Percentiles rank a stretch among this genome's conserved stretches.
Evolutionary conservation across 768 basidiomycete species (phyloP).

Genomic region (Hirschioporus abietinus): DNA sequence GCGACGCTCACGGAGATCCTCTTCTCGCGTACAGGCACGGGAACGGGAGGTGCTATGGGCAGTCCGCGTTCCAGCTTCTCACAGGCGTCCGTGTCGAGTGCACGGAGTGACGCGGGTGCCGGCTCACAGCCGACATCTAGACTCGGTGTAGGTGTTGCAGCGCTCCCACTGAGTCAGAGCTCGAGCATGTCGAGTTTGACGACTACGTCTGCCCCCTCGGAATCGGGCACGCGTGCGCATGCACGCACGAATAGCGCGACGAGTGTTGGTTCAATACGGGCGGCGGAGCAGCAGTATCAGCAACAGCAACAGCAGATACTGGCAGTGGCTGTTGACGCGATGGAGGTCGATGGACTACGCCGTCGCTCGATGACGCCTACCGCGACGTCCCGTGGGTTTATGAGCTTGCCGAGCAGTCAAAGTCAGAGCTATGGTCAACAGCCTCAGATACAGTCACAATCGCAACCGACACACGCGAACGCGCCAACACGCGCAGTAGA

Average conservation of each 20-base stretch:
- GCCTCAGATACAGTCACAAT: slow-evolving; percentile 27
- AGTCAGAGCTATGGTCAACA: slow-evolving; percentile 29
- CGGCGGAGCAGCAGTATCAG: background rate
- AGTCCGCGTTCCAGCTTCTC: slow-evolving; percentile 68
- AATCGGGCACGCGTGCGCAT: background rate
- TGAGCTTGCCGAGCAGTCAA: slow-evolving; percentile 10
- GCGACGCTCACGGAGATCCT: slow-evolving; percentile 72
- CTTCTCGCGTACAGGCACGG: slow-evolving; percentile 53
- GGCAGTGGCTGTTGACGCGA: background rate
- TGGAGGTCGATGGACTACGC: background rate
- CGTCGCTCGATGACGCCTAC: slow-evolving; percentile 1
- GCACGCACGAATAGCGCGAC: background rate
- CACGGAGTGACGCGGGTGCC: slow-evolving; percentile 23
- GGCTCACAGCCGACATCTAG: slow-evolving; percentile 51
- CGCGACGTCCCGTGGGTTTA: background rate
- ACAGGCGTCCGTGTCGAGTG: background rate
- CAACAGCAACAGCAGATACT: slow-evolving; percentile 9
- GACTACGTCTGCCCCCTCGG: slow-evolving; percentile 6
- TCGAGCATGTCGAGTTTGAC: slow-evolving; percentile 33
- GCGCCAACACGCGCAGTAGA: slow-evolving; percentile 47
- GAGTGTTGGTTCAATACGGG: background rate
- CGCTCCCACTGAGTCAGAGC: slow-evolving; percentile 33
- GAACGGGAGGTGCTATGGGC: slow-evolving; percentile 32
- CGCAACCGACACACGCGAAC: slow-evolving; percentile 47
- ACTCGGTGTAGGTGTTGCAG: slow-evolving; percentile 5